A percentile compares a stretch with the other conserved stretches of the same genome.
phyloP scores from a whole-genome alignment of 208 protist genomes.

The Leishmania martiniquensis region DNA sequence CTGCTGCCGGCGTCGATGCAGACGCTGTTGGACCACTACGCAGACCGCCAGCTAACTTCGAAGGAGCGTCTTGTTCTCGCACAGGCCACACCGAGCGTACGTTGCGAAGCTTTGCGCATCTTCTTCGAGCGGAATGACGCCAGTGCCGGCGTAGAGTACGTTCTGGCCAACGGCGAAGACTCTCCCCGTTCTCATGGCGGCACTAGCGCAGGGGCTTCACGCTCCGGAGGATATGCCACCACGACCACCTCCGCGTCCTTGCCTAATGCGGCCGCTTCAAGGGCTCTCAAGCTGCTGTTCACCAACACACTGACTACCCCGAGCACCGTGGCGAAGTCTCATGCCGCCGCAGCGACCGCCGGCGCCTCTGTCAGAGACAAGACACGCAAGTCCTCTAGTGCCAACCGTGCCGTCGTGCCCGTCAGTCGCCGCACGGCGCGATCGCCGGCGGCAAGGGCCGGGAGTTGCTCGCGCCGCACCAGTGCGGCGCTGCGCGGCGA shows the following conservation, averaged over 20 bases:
- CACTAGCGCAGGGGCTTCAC: slow-evolving; percentile 10
- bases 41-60: slow-evolving; percentile 32
- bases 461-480: slow-evolving; percentile 18
- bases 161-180: slow-evolving; percentile 26
- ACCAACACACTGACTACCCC: not conserved
- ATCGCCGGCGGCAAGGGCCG: not conserved
- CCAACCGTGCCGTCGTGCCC: not conserved
- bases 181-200: slow-evolving; percentile 5
- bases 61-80: slow-evolving; percentile 39
- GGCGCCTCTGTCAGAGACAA: not conserved
- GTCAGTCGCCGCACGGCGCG: not conserved
- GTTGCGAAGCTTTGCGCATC: slow-evolving; percentile 65
- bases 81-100: slow-evolving; percentile 34
- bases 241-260: not conserved
- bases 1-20: slow-evolving; percentile 66
- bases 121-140: slow-evolving; percentile 59
- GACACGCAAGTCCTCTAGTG: not conserved
- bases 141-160: slow-evolving; percentile 44
- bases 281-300: not conserved
- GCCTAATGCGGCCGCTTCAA: not conserved
- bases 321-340: not conserved
- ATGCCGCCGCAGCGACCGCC: not conserved
- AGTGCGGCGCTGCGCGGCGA: slow-evolving; percentile 29
- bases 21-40: slow-evolving; percentile 50
- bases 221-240: not conserved